These are phyloP conservation scores for Meira miltonrushii DNA, from an alignment of 1,284 basidiomycete species.

Conservation along the genomic window DNA sequence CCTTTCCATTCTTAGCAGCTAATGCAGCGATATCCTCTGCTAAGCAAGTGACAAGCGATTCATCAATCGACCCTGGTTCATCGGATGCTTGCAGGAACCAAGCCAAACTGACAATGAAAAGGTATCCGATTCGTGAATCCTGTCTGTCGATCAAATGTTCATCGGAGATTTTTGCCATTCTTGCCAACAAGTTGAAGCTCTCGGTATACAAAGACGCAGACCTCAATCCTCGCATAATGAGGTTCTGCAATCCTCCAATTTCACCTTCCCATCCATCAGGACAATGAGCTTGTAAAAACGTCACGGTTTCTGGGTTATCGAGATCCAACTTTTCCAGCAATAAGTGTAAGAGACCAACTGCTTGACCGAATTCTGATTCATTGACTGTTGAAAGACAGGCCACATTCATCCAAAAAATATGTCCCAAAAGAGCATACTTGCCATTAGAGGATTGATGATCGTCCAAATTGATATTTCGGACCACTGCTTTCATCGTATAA, in stretches of 20 bases:
- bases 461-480: slow-evolving; percentile 48
- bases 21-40: slow-evolving; percentile 69
- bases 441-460: slow-evolving; percentile 44
- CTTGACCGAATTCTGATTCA: slow-evolving; percentile 72
- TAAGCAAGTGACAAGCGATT: slow-evolving; percentile 54
- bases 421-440: slow-evolving; percentile 63
- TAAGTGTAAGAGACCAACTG: slow-evolving; percentile 65
- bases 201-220: slow-evolving; percentile 68
- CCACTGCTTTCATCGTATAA: slow-evolving; percentile 68
- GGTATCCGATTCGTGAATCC: slow-evolving; percentile 64
- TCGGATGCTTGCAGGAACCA: slow-evolving; percentile 81
- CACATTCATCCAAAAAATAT: slow-evolving; percentile 79
- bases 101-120: slow-evolving; percentile 78
- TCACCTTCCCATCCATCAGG: slow-evolving; percentile 70
- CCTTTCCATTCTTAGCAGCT: slow-evolving; percentile 67
- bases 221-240: slow-evolving; percentile 73
- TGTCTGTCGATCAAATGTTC: slow-evolving; percentile 68
- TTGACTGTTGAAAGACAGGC: slow-evolving; percentile 78
- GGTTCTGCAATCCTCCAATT: slow-evolving; percentile 64
- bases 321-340: slow-evolving; percentile 71
- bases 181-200: slow-evolving; percentile 68
- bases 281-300: slow-evolving; percentile 64
- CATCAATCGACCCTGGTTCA: slow-evolving; percentile 54
- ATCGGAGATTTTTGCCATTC: slow-evolving; percentile 63
- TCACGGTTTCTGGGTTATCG: slow-evolving; percentile 63